Percentiles rank a stretch among this genome's conserved stretches.
phyloP scores from a whole-genome alignment of 805 yeast species.

The Starmerella geochares region DNA sequence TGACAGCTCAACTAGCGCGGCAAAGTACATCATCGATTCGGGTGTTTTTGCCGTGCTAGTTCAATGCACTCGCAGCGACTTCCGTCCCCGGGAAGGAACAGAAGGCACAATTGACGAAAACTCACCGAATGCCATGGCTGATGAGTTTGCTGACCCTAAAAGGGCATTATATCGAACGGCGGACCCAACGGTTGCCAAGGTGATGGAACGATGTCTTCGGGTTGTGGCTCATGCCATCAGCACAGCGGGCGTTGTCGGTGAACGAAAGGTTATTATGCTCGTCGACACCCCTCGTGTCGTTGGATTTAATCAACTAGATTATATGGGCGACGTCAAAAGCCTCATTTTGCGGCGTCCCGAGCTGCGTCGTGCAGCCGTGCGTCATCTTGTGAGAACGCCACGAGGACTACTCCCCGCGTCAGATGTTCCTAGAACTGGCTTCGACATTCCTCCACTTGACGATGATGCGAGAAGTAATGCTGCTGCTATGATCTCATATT shows the following conservation, averaged over 20 bases:
- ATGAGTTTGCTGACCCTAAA: too few species aligned
- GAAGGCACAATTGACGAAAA: too few species aligned
- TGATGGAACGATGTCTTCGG: background rate
- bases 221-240: background rate
- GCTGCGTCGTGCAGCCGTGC: background rate
- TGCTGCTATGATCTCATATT: background rate
- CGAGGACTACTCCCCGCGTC: background rate
- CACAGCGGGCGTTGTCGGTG: background rate
- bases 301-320: background rate
- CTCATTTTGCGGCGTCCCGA: background rate
- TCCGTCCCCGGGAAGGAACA: background rate
- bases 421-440: background rate
- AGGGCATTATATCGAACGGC: background rate
- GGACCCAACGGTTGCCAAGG: background rate
- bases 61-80: background rate
- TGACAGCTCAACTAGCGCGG: background rate
- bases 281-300: background rate
- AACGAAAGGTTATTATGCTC: background rate
- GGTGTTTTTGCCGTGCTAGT: background rate
- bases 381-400: background rate
- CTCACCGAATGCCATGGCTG: too few species aligned
- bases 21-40: background rate
- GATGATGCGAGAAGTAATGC: background rate
- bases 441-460: background rate
- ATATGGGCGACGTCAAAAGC: background rate